Evolutionary conservation across 2,329 filamentous ascomycete species (phyloP), one percentile per base, ranked within the genome.

Genomic region (Neopestalotiopsis clavispora): DNA sequence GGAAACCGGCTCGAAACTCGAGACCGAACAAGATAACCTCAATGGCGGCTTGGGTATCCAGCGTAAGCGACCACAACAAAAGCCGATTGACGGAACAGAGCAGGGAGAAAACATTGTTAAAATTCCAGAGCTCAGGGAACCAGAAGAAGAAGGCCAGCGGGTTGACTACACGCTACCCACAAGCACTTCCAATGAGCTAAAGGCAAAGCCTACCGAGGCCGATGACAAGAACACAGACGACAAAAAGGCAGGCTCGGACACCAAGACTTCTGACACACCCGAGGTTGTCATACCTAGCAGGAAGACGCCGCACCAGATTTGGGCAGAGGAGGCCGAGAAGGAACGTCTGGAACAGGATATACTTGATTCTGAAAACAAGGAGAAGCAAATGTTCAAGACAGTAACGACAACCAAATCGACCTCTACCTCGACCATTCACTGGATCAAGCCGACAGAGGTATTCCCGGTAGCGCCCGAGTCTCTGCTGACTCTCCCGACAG

Each of bases 401-500:
- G 10, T 17, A 12, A 69, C 64, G 72, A 74, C 68, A 72, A 76
- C 34, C 38, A 71, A 61, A 70, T 69, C 74, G 42, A 49, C 67
- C 66, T 70, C 74, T 9, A 73, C 72, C 28, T 72, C 77, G 23
- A 75, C 78, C 10, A 80, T 90, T 38, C 91, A 94, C 75, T 98
- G 95, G 95, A 82, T 82, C 68, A 94, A 91, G 78, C 86, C 89
- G 71, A 82, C 85, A 3, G 94, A 97, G 78, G 86, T 92, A 76
- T 98, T 93, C 80, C 95, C 96, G 0, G 81, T 98, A 2, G 84
- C 90, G 7, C 80, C 86, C 3, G 88, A 90, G 69, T 91, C 92
- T 20, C 84, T 97, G 67, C 94, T 95, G 69, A 84, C 85, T 59
- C 85, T 98, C 38, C 96, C 96, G 1, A 91, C 89, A 1, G 93